Percentiles rank a stretch among this genome's conserved stretches.
Conservation (phyloP, 1,139 yeast species). For the Arxiozyma bovina region DNA sequence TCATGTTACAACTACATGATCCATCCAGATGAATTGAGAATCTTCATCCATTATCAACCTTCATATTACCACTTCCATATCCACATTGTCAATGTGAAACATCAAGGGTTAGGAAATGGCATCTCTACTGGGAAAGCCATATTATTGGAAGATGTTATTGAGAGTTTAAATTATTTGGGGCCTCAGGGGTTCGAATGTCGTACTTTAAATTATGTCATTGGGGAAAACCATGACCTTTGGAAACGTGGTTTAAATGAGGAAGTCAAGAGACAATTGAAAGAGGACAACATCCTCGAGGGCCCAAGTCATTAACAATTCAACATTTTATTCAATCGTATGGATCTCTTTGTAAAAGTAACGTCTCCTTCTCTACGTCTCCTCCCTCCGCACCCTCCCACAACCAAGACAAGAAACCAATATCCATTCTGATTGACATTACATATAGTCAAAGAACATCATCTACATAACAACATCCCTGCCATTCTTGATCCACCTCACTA, state of each 20-base stretch:
- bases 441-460: too few relatives aligned
- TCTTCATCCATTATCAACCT: slow-evolving; percentile 88
- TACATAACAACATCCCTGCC: too few relatives aligned
- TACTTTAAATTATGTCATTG: slow-evolving; percentile 50
- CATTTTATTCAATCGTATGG: too few relatives aligned
- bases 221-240: slow-evolving; percentile 77
- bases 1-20: slow-evolving; percentile 36
- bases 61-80: slow-evolving; percentile 92
- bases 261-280: slow-evolving; percentile 18
- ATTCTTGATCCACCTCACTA: too few relatives aligned
- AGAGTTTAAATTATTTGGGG: slow-evolving; percentile 49
- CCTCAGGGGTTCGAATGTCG: slow-evolving; percentile 41
- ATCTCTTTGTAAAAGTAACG: too few relatives aligned
- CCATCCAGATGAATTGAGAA: slow-evolving; percentile 42
- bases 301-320: slow-evolving; percentile 6
- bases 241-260: slow-evolving; percentile 26
- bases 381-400: too few relatives aligned
- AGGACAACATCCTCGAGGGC: slow-evolving; percentile 22
- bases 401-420: too few relatives aligned
- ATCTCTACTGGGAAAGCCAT: slow-evolving; percentile 74
- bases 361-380: too few relatives aligned
- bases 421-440: too few relatives aligned
- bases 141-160: slow-evolving; percentile 73
- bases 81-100: slow-evolving; percentile 69
- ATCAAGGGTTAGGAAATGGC: slow-evolving; percentile 68